A percentile compares a stretch with the other conserved stretches of the same genome.
These are phyloP conservation scores for Ulmus americana DNA, from an alignment of 331 rosid species.

Conservation along the genomic window DNA sequence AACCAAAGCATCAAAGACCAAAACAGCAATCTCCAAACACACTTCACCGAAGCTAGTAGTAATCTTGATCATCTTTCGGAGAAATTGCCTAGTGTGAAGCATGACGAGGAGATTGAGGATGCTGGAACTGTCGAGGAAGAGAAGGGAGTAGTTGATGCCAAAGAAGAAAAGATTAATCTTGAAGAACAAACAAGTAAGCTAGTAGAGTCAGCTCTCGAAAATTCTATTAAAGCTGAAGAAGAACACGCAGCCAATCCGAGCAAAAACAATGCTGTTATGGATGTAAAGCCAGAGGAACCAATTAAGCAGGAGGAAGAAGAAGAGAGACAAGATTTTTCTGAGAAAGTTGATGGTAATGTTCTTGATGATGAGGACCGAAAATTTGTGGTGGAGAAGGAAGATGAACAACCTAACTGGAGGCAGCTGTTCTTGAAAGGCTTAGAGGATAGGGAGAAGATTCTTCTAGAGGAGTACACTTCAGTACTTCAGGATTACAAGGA, in stretches of 20 bases:
- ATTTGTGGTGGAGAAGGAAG: constrained; percentile 32
- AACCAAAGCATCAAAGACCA: constrained; percentile 32
- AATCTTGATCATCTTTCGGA: constrained; percentile 55
- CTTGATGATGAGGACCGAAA: constrained; percentile 30
- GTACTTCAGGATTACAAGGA: constrained; percentile 61
- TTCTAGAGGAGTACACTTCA: constrained; percentile 66
- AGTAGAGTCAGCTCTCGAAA: constrained; percentile 5
- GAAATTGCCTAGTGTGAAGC: constrained; percentile 41
- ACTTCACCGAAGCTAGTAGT: constrained; percentile 46
- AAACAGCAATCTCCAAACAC: constrained; percentile 36
- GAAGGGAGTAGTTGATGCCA: constrained; percentile 22
- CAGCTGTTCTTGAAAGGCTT: constrained; percentile 42
- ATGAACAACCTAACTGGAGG: constrained; percentile 55
- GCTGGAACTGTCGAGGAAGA: constrained; percentile 14
- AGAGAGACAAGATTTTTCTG: constrained; percentile 27
- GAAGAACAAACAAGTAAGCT: constrained; percentile 12
- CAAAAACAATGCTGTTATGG: constrained; percentile 7
- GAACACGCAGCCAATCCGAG: constrained; percentile 12
- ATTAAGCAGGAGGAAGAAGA: constrained; percentile 17
- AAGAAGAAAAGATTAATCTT: constrained; percentile 21
- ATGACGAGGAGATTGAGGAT: constrained; percentile 42
- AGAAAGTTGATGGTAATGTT: constrained; percentile 15
- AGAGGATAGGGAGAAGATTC: constrained; percentile 64
- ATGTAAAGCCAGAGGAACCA: constrained; percentile 22
- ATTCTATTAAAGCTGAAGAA: constrained; percentile 22